Percentiles rank a stretch among this genome's conserved stretches.
Evolutionary conservation across 140 eudicot genomes (phyloP).

Genomic region (Senecio squalidus): DNA sequence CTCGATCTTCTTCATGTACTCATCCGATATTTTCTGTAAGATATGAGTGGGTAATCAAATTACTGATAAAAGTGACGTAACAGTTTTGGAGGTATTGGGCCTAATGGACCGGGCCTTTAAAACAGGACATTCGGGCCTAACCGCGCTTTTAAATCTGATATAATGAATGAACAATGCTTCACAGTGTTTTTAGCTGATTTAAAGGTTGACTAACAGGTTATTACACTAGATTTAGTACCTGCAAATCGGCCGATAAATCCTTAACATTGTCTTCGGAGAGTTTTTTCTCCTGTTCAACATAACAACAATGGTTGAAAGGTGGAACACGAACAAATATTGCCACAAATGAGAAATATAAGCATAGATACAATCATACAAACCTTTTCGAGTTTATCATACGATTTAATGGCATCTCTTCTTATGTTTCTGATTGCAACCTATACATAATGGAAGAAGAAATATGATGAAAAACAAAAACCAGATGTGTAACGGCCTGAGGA

Average conservation of each 20-base stretch:
- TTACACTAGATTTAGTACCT: constrained; percentile 40
- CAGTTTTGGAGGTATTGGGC: too few species aligned
- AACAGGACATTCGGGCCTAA: too few species aligned
- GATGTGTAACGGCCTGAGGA: too few species aligned
- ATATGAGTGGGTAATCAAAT: neutral
- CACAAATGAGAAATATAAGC: neutral
- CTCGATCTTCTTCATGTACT: constrained; percentile 83
- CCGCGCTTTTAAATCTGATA: too few species aligned
- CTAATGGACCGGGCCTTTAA: too few species aligned
- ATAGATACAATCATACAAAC: too few species aligned
- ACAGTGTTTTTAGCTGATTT: too few species aligned
- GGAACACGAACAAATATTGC: neutral
- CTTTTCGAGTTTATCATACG: constrained; percentile 94
- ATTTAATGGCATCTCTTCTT: constrained; percentile 91
- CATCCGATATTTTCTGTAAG: constrained; percentile 81
- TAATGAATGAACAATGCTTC: too few species aligned
- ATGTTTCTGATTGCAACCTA: constrained; percentile 94
- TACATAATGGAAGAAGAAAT: neutral
- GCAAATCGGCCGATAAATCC: constrained; percentile 83
- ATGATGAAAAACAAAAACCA: neutral
- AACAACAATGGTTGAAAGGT: neutral
- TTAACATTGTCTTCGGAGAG: constrained; percentile 90
- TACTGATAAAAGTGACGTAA: neutral
- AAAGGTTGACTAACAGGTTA: too few species aligned
- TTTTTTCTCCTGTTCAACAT: constrained; percentile 72